Evolutionary conservation across 2,329 filamentous ascomycete species (phyloP).

Genomic region (Geosmithia flava): DNA sequence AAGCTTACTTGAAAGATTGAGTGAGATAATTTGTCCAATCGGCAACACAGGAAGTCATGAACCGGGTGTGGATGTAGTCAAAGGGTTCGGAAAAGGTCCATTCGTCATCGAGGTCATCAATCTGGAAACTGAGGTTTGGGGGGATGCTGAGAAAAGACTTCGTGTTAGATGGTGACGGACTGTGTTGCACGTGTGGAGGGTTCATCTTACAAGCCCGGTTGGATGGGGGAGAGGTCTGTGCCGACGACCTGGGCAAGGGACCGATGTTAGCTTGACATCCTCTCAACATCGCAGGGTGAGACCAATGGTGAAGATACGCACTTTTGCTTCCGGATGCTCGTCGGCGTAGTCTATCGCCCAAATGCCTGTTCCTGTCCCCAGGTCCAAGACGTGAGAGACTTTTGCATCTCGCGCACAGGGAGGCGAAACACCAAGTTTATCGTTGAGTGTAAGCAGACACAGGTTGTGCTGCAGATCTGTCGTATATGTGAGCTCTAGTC

Average conservation of each 20-base stretch:
- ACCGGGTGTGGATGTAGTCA: slow-evolving; percentile 21
- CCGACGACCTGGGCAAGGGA: slow-evolving; percentile 10
- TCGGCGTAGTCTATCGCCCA: slow-evolving; percentile 4
- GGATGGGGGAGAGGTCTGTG: slow-evolving; percentile 20
- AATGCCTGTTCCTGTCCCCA: slow-evolving; percentile 10
- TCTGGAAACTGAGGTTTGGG: slow-evolving; percentile 30
- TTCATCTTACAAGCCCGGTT: slow-evolving; percentile 8
- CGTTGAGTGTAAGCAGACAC: slow-evolving; percentile 16
- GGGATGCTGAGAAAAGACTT: slow-evolving; percentile 15
- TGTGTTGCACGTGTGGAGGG: neutral
- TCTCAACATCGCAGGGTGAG: neutral
- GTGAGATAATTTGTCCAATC: slow-evolving; percentile 13
- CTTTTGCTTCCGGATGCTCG: slow-evolving; percentile 9
- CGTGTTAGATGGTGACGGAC: neutral
- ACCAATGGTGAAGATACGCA: slow-evolving; percentile 3
- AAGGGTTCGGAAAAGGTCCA: slow-evolving; percentile 19
- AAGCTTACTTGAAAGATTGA: slow-evolving; percentile 5
- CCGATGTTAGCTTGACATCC: neutral
- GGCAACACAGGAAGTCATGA: slow-evolving; percentile 15
- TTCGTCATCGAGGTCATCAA: slow-evolving; percentile 21
- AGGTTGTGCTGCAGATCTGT: slow-evolving; percentile 21
- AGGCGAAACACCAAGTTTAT: slow-evolving; percentile 15
- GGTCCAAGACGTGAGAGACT: slow-evolving; percentile 14
- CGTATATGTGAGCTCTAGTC: slow-evolving; percentile 4
- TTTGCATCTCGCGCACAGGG: slow-evolving; percentile 7